Evolutionary conservation across 2,329 filamentous ascomycete species (phyloP), one percentile per base, ranked within the genome.

Genomic region (Penicillium olsonii): DNA sequence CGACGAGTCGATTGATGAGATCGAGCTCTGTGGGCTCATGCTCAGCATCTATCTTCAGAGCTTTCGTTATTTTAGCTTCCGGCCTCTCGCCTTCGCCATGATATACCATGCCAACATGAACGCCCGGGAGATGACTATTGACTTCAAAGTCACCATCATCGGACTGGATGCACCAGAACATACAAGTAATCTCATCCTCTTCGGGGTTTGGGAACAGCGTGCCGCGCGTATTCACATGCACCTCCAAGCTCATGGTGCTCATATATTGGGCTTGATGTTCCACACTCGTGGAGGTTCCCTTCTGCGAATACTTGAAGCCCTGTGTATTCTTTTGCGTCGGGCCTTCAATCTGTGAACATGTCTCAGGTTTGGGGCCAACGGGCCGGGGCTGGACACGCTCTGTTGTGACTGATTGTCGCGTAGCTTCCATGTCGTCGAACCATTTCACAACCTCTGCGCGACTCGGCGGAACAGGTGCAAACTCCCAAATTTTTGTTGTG

Each of bases 171-270:
- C 86, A 88, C 92, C 92, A 99, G 65, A 97, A 95, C 5, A 97
- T 81, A 63, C 88, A 91, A 54, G 87, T 83, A 2, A 99, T 83
- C 60, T 92, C 88, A 67, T 99, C 94, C 59, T 95, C 82, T 59
- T 92, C 90, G 0, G 94, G 94, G 63, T 99, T 91, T 1, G 94
- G 91, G 2, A 90, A 82, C 8, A 96, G 78, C 41, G 83, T 84
- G 6, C 84, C 90, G 48, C 92, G 82, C 4, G 88, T 94, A 60
- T 95, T 96, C 54, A 95, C 87, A 66, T 99, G 92, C 4, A 97
- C 75, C 67, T 99, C 94, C 6, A 99, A 72, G 58, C 91, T 95
- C 89, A 99, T 92, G 15, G 87, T 90, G 59, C 89, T 96, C 94
- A 99, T 97, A 68, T 96, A 95, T 60, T 94, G 88, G 2, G 84